Evolutionary conservation across 2,329 filamentous ascomycete genomes (phyloP).

Genomic region (Talaromyces sp.): DNA sequence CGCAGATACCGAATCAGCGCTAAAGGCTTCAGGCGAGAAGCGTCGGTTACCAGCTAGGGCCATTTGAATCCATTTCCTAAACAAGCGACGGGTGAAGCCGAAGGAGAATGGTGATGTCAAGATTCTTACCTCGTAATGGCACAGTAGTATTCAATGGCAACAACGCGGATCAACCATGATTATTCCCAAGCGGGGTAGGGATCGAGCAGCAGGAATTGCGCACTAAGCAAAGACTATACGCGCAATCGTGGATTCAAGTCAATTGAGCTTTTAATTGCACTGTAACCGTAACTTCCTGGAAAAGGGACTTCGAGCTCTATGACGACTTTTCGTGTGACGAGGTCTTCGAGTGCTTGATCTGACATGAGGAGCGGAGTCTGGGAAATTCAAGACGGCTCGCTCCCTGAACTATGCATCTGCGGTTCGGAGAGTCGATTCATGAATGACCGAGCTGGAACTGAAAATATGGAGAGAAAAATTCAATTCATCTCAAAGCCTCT

Average conservation of each 20-base stretch:
- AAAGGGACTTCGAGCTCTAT: neutral
- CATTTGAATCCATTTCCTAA: neutral
- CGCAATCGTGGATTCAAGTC: neutral
- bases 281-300: neutral
- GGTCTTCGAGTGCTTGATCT: neutral
- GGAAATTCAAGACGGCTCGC: neutral
- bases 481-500: neutral
- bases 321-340: neutral
- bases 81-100: neutral
- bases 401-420: neutral
- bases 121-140: neutral
- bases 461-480: neutral
- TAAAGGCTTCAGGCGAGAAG: neutral
- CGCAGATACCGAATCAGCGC: neutral
- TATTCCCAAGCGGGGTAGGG: neutral
- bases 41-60: neutral
- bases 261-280: neutral
- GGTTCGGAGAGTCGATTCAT: neutral
- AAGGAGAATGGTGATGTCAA: neutral
- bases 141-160: conserved; percentile 6
- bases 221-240: neutral
- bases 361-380: neutral
- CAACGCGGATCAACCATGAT: neutral
- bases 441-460: neutral
- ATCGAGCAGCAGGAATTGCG: neutral